Percentiles rank a stretch among this genome's conserved stretches.
These are phyloP conservation scores for Calonectria hongkongensis DNA, from an alignment of 2,329 filamentous ascomycete genomes.

Conservation along the genomic window DNA sequence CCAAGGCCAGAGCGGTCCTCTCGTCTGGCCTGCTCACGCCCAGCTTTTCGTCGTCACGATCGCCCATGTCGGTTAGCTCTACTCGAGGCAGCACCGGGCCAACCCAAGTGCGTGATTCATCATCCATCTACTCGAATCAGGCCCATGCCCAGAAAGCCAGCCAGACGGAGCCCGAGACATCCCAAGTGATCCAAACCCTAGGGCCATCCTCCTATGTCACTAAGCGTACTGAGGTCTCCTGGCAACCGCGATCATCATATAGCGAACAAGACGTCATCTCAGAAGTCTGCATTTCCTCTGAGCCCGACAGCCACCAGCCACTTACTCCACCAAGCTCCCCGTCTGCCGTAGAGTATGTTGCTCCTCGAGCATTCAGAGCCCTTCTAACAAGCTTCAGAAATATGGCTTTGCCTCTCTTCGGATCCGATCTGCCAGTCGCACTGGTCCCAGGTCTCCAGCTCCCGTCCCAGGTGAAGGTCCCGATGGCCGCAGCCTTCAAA, in stretches of 20 bases:
- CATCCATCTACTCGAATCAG: constrained; percentile 44
- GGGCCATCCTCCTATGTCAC: constrained; percentile 43
- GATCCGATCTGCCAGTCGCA: constrained; percentile 44
- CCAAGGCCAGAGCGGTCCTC: constrained; percentile 43
- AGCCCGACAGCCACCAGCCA: constrained; percentile 41
- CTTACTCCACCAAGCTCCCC: constrained; percentile 42
- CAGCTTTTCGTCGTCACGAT: constrained; percentile 52
- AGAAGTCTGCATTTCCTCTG: constrained; percentile 47
- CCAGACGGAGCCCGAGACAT: constrained; percentile 22
- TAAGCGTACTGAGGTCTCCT: constrained; percentile 42
- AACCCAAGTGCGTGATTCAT: constrained; percentile 37
- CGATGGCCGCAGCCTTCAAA: constrained; percentile 52
- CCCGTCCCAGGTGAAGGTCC: constrained; percentile 34
- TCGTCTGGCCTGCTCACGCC: constrained; percentile 54
- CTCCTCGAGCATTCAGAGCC: neutral
- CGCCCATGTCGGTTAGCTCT: constrained; percentile 53
- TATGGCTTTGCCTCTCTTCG: constrained; percentile 39
- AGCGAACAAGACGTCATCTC: constrained; percentile 41
- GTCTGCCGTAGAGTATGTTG: neutral
- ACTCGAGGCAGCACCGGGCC: constrained; percentile 53
- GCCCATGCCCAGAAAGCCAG: neutral
- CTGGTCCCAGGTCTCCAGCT: constrained; percentile 34
- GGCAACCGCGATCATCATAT: constrained; percentile 27
- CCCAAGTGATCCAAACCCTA: constrained; percentile 35
- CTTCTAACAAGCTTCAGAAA: constrained; percentile 33